Evolutionary conservation across 1,284 basidiomycete genomes (phyloP).

Genomic region (Microbotryum scabiosae): DNA sequence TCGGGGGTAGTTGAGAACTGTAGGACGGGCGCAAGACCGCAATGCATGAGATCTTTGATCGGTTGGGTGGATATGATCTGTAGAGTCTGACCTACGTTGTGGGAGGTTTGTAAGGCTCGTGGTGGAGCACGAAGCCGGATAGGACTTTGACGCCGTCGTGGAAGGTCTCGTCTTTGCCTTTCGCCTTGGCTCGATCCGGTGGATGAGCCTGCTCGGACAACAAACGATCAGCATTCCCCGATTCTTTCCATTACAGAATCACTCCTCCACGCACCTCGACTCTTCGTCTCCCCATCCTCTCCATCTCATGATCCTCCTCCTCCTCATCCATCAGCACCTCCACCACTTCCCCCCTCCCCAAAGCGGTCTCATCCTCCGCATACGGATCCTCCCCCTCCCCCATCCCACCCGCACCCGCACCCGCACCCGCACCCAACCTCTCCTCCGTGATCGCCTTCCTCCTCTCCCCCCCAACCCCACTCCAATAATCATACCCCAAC

Average conservation of each 20-base stretch:
- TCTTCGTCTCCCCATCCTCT: constrained; percentile 33
- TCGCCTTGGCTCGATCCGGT: too few relatives aligned
- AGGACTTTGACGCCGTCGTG: constrained; percentile 65
- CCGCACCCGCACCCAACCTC: not conserved
- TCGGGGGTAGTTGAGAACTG: constrained; percentile 53
- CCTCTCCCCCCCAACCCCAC: constrained; percentile 45
- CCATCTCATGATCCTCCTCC: constrained; percentile 55
- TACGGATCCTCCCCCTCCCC: constrained; percentile 45
- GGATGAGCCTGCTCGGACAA: constrained; percentile 10
- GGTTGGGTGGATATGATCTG: too few relatives aligned
- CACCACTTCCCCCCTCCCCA: constrained; percentile 4
- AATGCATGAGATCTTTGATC: too few relatives aligned
- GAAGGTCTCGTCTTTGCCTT: constrained; percentile 44
- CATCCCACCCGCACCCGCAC: constrained; percentile 2
- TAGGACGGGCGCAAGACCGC: not conserved
- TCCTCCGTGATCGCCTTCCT: not conserved
- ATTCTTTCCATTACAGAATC: not conserved
- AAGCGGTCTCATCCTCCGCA: not conserved
- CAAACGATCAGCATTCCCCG: not conserved
- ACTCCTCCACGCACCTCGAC: not conserved
- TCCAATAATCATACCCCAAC: constrained; percentile 55
- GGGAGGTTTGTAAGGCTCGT: constrained; percentile 60
- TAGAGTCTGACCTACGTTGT: constrained; percentile 52
- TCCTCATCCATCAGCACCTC: constrained; percentile 32
- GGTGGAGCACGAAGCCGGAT: constrained; percentile 63